Base-by-base conservation (phyloP, 1,284 basidiomycete genomes). In the Heterobasidion irregulare region DNA sequence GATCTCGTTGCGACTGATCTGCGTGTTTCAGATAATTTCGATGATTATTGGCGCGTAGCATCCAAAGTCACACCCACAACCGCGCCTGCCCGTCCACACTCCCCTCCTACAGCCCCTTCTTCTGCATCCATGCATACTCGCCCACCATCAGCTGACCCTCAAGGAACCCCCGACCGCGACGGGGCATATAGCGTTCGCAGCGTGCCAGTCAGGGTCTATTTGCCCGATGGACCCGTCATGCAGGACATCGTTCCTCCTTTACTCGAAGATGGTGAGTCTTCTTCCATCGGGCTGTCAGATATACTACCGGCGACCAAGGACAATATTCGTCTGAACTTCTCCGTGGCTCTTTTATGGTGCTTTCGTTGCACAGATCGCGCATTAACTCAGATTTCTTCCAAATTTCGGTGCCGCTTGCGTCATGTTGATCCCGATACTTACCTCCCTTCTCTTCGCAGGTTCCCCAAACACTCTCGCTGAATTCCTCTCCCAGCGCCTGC, bases 1-100 rank as follows among this genome's bases (percentile, higher is more conserved):
- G 32, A 19, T 8, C 51, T 53, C 43, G 43, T 50, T 9, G 56
- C 55, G 58, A 59, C 15, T 33, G 43, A 46, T 41, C 6, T 32
- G 1, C 13, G 49, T 36, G 43, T 41, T 16, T 26, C 26, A 92
- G 94, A 95, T 71, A 94, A 96, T 68, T 98, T 95, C 66, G 94
- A 98, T 61, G 84, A 94, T 59, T 97, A 92, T 66, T 94, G 92
- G 85, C 82, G 89, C 45, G 89, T 98, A 61, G 93, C 93, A 1
- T 82, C 88, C 9, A 94, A 95, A 66, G 80, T 98, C 61, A 83
- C 87, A 53, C 82, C 84, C 16, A 80, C 83, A 13, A 80, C 82
- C 26, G 26, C 0, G 16, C 26, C 46, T 32, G 2, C 74, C 38
- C 76, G 79, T 47, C 71, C 80, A 34, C 75, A 72, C 55, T 83